phyloP scores from a whole-genome alignment of 225 moss, liverwort and hornwort genomes.

The Pleurozium schreberi region DNA sequence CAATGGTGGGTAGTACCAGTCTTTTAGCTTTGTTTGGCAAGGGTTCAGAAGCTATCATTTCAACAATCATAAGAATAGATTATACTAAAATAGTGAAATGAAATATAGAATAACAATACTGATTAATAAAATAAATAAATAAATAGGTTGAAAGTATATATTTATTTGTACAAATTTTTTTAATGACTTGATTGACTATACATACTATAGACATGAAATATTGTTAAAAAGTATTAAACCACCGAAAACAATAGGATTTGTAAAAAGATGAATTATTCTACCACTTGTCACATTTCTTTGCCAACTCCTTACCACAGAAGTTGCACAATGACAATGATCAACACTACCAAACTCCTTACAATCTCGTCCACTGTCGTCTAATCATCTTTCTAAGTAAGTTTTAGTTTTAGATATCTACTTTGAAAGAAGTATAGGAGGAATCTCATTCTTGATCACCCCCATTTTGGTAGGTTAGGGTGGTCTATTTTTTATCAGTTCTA shows the following conservation, averaged over 20 bases:
- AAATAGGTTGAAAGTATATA: neutral
- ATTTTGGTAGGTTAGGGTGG: too few relatives aligned
- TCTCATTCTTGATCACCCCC: too few relatives aligned
- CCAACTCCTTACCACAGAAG: too few relatives aligned
- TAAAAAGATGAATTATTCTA: neutral
- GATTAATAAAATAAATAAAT: neutral
- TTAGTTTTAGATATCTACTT: neutral
- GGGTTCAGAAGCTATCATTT: neutral
- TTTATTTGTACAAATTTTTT: neutral
- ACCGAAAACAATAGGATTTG: neutral
- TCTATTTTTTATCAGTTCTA: too few relatives aligned
- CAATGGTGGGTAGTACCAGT: neutral
- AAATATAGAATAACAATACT: neutral
- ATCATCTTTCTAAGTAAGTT: neutral
- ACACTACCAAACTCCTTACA: too few relatives aligned
- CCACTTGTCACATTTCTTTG: neutral
- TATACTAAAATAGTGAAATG: neutral
- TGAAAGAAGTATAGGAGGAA: neutral
- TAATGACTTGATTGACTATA: too few relatives aligned
- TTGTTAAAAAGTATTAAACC: neutral
- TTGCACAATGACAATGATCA: too few relatives aligned
- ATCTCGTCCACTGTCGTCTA: too few relatives aligned
- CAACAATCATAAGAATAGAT: neutral
- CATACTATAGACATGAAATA: neutral
- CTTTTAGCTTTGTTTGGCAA: neutral